Base-by-base conservation (phyloP, 202 grass and related monocot genomes). In the Carex arenaria region DNA sequence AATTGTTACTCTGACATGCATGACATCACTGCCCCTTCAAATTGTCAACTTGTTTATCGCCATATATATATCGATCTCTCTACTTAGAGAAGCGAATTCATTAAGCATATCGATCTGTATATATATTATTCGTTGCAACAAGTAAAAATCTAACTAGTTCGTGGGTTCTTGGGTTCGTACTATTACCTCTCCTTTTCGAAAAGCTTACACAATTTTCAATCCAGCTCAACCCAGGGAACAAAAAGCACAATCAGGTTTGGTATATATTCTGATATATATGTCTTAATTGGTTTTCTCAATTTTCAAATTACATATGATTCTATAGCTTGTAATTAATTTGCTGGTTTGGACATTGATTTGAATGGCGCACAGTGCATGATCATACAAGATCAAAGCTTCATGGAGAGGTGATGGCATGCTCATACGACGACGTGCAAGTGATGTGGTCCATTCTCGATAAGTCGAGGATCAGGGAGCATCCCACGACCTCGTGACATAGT, bases 361-460 rank as follows among this genome's bases (percentile, higher is more conserved):
- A 23, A 45, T 63, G 62, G 69, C 53, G 30, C 14, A 18, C 80
- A 84, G 86, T 38, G 20, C 40, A 83, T 61, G 80, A 87, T 83
- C 85, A 78, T 67, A 49, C 80, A 61, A 84, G 86, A 42, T 86
- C 87, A 17, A 88, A 88, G 65, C 92, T 94, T 30, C 90, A 88
- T 63, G 88, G 89, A 8, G 92, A 94, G 72, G 92, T 94, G 67
- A 92, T 94, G 92, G 92, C 90, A 20, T 94, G 92, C 72, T 54
- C 85, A 1, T 92, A 94, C 76, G 71, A 90, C 34, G 92, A 94
- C 79, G 92, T 94, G 12, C 89, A 88, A 67, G 90, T 94, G 43
- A 92, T 94, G 92, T 92, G 92, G 92, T 90, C 88, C 65, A 94
- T 94, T 80, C 92, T 94, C 34, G 90, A 92, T 85, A 86, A 94